Evolutionary conservation across 106 monocot species (phyloP), one percentile per base, ranked within the genome.

Genomic region (Dioscorea dumetorum): DNA sequence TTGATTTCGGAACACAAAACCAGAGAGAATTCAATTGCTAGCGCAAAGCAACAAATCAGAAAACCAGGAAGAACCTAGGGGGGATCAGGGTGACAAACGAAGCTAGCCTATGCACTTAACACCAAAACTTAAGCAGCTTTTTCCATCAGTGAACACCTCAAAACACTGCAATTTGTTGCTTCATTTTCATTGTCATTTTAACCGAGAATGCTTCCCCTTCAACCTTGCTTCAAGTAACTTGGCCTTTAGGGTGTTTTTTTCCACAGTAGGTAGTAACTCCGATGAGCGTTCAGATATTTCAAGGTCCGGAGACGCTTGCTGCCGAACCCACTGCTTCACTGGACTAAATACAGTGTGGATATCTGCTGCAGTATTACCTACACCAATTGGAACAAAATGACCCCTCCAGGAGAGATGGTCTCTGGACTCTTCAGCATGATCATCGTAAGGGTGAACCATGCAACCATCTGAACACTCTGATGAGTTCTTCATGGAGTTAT

Each of bases 211-310:
- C 52, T 74, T 59, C 21, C 93, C 89, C 72, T 94, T 79, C 54
- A 94, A 72, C 57, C 93, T 86, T 57, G 93, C 93, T 75, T 94
- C 83, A 70, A 94, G 81, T 61, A 94, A 78, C 73, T 82, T 94
- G 35, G 84, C 88, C 71, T 89, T 94, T 81, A 94, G 72, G 64
- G 89, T 82, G 64, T 77, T 82, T 16, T 79, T 83, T 67, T 77
- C 83, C 17, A 79, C 64, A 3, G 69, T 76, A 18, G 22, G 53
- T 12, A 75, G 76, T 1, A 65, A 35, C 74, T 73, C 80, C 12
- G 78, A 70, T 60, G 85, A 79, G 77, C 71, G 77, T 77, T 80
- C 76, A 20, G 77, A 63, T 48, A 70, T 77, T 16, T 75, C 79
- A 41, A 50, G 71, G 49, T 70, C 74, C 50, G 74, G 49, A 33